phyloP scores from a whole-genome alignment of 2,329 filamentous ascomycete genomes.

The Trichoderma arundinaceum region DNA sequence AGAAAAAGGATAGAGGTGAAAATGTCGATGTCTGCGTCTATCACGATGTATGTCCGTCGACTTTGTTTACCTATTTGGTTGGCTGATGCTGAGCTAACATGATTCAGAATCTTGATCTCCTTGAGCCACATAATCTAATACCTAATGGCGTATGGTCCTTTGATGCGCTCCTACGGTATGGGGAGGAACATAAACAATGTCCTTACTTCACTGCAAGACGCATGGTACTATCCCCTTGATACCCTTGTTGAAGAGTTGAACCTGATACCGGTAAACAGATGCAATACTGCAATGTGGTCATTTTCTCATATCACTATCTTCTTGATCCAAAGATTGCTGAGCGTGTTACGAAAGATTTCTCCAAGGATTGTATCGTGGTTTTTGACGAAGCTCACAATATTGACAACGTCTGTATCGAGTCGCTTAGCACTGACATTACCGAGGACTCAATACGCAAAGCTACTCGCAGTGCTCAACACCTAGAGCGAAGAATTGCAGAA shows the following conservation, averaged over 20 bases:
- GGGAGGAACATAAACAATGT: constrained; percentile 94
- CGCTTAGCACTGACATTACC: constrained; percentile 93
- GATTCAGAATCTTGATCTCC: constrained; percentile 80
- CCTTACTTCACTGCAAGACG: constrained; percentile 94
- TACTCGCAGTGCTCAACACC: constrained; percentile 84
- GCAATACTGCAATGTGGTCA: constrained; percentile 99
- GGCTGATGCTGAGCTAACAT: neutral
- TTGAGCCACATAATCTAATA: constrained; percentile 93
- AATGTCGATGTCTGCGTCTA: constrained; percentile 94
- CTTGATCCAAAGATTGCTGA: constrained; percentile 98
- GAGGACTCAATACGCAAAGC: constrained; percentile 93
- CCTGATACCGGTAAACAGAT: constrained; percentile 61
- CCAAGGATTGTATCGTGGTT: constrained; percentile 97
- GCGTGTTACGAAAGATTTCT: constrained; percentile 90
- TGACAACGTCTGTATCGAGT: constrained; percentile 98
- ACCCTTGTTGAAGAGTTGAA: neutral
- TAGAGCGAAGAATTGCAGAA: constrained; percentile 88
- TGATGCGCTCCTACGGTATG: constrained; percentile 85
- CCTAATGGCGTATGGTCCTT: constrained; percentile 96
- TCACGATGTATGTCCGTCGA: constrained; percentile 70
- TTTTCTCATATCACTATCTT: constrained; percentile 98
- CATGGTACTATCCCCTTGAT: constrained; percentile 67
- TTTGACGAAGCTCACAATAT: constrained; percentile 99
- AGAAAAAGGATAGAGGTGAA: constrained; percentile 95
- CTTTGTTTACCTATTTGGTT: neutral